phyloP scores from a whole-genome alignment of 805 yeast genomes.

The Schizosaccharomyces japonicus region DNA sequence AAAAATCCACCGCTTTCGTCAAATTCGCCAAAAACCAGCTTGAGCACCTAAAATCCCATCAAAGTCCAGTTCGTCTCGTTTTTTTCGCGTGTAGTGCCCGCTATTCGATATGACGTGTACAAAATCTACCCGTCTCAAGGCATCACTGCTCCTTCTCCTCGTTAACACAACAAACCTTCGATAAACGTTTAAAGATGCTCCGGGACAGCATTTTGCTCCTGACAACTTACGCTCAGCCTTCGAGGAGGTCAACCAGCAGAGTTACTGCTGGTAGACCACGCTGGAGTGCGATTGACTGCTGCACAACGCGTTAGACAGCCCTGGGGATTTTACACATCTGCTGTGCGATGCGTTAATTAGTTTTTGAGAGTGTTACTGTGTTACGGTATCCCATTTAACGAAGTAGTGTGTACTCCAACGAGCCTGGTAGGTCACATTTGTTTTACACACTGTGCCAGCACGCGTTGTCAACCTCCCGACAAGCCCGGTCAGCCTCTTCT shows the following conservation, averaged over 20 bases:
- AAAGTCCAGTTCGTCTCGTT: neutral
- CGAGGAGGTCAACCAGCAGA: neutral
- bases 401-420: neutral
- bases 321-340: neutral
- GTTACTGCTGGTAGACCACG: neutral
- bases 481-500: no score
- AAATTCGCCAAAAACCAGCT: no score
- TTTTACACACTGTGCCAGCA: no score
- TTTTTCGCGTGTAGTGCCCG: neutral
- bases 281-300: no score
- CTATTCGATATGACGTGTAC: neutral
- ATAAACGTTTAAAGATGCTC: neutral
- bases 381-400: neutral
- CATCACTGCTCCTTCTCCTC: neutral
- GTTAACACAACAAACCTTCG: neutral
- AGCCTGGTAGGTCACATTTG: neutral
- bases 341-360: neutral
- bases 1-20: no score
- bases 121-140: neutral
- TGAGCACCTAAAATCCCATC: no score
- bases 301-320: neutral
- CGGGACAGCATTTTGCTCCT: neutral
- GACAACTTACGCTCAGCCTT: neutral
- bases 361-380: neutral
- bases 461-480: no score